These are phyloP conservation scores for Arctium lappa DNA, from an alignment of 129 eudicot species.

Conservation along the genomic window DNA sequence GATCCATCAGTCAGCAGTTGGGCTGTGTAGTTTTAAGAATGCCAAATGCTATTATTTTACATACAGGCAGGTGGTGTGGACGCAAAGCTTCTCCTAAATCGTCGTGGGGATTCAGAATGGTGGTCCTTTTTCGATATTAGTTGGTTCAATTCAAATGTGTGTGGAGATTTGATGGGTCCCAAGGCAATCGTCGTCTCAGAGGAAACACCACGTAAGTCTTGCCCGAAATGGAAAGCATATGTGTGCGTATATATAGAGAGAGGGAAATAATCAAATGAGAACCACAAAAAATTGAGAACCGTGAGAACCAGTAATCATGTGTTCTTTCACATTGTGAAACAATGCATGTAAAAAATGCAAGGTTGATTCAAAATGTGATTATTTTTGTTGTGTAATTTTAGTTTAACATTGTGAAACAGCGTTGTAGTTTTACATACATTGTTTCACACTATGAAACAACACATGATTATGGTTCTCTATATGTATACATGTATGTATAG, in stretches of 20 bases:
- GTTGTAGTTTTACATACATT: background rate
- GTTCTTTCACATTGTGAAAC: background rate
- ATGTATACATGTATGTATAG: no score
- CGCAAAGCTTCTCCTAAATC: constrained; percentile 74
- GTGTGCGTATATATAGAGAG: background rate
- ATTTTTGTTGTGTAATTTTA: background rate
- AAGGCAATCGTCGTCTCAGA: constrained; percentile 92
- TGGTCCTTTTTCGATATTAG: constrained; percentile 86
- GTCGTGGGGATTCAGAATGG: constrained; percentile 53
- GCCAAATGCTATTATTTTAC: constrained; percentile 6
- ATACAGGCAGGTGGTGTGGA: constrained; percentile 59
- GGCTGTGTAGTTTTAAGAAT: constrained; percentile 4
- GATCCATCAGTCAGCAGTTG: background rate
- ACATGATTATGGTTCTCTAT: background rate
- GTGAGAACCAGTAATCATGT: background rate
- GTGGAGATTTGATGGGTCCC: constrained; percentile 81
- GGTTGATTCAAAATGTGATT: background rate
- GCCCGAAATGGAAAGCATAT: background rate
- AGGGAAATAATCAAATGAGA: no score
- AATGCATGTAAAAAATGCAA: background rate
- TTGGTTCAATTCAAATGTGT: constrained; percentile 47
- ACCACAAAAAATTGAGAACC: no score
- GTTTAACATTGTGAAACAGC: background rate
- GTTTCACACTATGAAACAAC: background rate
- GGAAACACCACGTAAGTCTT: constrained; percentile 95